Percentiles rank a stretch among this genome's conserved stretches.
These are phyloP conservation scores for Takakia lepidozioides DNA, from an alignment of 225 moss, liverwort and hornwort species.

Conservation along the genomic window DNA sequence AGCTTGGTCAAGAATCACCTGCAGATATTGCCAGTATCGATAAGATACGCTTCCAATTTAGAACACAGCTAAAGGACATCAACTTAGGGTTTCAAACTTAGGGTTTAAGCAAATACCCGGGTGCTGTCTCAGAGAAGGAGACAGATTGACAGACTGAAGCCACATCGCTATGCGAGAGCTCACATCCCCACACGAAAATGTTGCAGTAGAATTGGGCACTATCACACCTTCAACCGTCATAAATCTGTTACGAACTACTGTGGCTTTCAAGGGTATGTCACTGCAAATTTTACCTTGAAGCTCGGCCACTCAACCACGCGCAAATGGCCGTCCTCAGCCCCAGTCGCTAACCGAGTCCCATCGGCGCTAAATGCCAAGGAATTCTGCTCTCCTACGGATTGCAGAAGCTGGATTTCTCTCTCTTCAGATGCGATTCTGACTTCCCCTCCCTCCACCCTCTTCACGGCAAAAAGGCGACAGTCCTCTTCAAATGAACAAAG, in stretches of 20 bases:
- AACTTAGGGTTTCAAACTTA: too few relatives aligned
- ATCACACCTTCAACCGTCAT: too few relatives aligned
- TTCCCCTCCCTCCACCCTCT: conserved; percentile 28
- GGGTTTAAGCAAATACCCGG: too few relatives aligned
- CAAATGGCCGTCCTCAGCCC: conserved; percentile 80
- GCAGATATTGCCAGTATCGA: background rate
- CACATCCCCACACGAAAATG: too few relatives aligned
- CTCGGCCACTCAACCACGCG: conserved; percentile 77
- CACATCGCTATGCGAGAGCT: too few relatives aligned
- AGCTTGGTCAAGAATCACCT: conserved; percentile 53
- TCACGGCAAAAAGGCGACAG: conserved; percentile 56
- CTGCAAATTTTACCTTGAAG: conserved; percentile 37
- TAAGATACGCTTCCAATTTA: too few relatives aligned
- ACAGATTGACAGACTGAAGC: too few relatives aligned
- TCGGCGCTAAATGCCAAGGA: conserved; percentile 65
- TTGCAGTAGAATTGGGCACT: too few relatives aligned
- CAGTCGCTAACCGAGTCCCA: conserved; percentile 62
- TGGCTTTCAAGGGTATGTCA: too few relatives aligned
- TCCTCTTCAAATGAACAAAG: conserved; percentile 67
- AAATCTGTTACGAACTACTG: too few relatives aligned
- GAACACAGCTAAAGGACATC: too few relatives aligned
- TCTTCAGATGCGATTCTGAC: conserved; percentile 33
- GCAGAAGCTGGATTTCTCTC: conserved; percentile 41
- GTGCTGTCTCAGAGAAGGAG: too few relatives aligned
- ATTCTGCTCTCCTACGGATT: conserved; percentile 71